These are phyloP conservation scores for Candida silvicultrix DNA, from an alignment of 805 yeast genomes.

Conservation along the genomic window DNA sequence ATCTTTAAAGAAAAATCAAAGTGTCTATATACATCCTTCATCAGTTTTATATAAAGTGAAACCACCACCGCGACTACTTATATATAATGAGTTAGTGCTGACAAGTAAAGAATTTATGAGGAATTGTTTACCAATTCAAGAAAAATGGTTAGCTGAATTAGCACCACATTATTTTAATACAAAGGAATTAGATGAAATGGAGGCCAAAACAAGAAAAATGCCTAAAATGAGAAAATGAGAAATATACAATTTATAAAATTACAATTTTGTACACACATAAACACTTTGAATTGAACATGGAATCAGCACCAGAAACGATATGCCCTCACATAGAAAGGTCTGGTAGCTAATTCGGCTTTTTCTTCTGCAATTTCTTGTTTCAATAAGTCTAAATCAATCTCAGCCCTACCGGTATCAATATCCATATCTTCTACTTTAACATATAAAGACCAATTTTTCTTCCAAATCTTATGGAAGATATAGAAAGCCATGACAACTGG, in stretches of 20 bases:
- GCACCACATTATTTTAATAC: constrained; percentile 50
- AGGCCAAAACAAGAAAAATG: constrained; percentile 11
- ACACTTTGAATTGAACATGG: too few species aligned
- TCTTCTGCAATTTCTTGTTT: constrained; percentile 57
- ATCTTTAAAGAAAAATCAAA: constrained; percentile 58
- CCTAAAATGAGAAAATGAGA: constrained; percentile 13
- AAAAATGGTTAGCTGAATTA: constrained; percentile 63
- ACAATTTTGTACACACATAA: too few species aligned
- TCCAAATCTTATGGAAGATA: constrained; percentile 36
- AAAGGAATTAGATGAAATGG: constrained; percentile 14
- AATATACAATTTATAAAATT: too few species aligned
- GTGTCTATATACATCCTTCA: constrained; percentile 83
- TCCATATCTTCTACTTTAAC: constrained; percentile 45
- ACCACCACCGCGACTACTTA: constrained; percentile 68
- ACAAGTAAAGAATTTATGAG: constrained; percentile 89
- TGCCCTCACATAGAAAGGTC: constrained; percentile 38
- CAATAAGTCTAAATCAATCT: constrained; percentile 48
- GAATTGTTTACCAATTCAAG: constrained; percentile 67
- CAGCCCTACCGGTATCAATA: constrained; percentile 58
- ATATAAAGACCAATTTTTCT: constrained; percentile 32
- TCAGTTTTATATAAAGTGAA: constrained; percentile 57
- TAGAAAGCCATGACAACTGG: constrained; percentile 33
- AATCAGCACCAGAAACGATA: constrained; percentile 53
- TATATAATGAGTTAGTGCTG: constrained; percentile 78
- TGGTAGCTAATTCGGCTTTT: constrained; percentile 38